Percentiles rank a stretch among this genome's conserved stretches.
Conservation (phyloP, 345 rosid genomes). For the Hibiscus mutabilis region DNA sequence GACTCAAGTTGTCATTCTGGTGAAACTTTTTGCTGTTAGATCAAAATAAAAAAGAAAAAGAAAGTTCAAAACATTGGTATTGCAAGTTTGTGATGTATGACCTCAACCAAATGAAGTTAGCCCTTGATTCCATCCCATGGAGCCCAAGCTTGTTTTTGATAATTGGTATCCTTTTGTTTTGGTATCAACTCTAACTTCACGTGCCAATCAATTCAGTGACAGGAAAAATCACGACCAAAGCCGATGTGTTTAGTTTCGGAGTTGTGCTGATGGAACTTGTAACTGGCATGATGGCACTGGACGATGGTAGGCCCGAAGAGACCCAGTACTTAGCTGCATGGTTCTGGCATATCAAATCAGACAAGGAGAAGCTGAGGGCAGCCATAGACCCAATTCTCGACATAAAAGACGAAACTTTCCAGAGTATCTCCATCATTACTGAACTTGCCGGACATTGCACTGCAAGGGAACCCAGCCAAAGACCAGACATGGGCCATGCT, state of each 20-base stretch:
- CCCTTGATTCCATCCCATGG: not conserved
- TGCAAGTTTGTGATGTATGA: not conserved
- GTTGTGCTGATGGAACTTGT: constrained; percentile 69
- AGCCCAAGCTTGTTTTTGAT: not conserved
- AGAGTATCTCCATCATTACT: constrained; percentile 46
- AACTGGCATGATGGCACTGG: constrained; percentile 66
- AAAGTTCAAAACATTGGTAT: not conserved
- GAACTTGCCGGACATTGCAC: constrained; percentile 83
- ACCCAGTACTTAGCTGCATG: constrained; percentile 66
- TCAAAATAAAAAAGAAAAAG: not conserved
- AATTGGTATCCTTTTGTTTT: not conserved
- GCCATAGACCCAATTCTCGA: constrained; percentile 56
- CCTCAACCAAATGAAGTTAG: not conserved
- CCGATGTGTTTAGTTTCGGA: constrained; percentile 71
- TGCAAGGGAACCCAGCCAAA: constrained; percentile 57
- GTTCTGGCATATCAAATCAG: constrained; percentile 61
- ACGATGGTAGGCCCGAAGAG: constrained; percentile 66
- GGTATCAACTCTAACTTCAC: not conserved
- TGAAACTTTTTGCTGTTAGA: not conserved
- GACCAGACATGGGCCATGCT: constrained; percentile 76
- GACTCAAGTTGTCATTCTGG: not conserved
- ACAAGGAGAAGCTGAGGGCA: constrained; percentile 45
- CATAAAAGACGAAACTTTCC: constrained; percentile 40
- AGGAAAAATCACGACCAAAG: constrained; percentile 75
- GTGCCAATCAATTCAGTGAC: constrained; percentile 38